Conservation (phyloP, 1,284 basidiomycete species). For the Puccinia triticina region DNA sequence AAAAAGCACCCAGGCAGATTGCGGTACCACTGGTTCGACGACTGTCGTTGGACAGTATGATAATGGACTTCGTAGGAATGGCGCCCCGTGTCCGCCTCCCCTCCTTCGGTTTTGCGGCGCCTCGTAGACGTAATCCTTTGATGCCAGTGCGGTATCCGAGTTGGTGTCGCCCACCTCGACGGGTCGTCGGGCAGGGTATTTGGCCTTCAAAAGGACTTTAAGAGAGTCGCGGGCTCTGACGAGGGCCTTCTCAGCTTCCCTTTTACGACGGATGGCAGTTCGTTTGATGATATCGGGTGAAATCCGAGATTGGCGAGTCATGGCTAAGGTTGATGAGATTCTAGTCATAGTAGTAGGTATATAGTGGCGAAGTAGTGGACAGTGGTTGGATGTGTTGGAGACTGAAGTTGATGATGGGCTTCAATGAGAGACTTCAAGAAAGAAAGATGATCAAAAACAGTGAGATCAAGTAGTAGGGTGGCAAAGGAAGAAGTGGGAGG, state of each 20-base stretch:
- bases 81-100: background rate
- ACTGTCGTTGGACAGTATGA: slow-evolving; percentile 1
- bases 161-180: slow-evolving; percentile 26
- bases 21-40: background rate
- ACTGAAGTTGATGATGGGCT: background rate
- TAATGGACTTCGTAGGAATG: slow-evolving; percentile 17
- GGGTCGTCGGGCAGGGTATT: slow-evolving; percentile 21
- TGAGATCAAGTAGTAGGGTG: background rate
- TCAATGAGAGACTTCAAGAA: background rate
- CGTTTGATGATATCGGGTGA: background rate
- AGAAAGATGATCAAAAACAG: background rate
- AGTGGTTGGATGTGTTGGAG: background rate
- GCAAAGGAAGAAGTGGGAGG: background rate
- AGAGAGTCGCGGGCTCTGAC: slow-evolving; percentile 23
- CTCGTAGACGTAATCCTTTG: slow-evolving; percentile 11
- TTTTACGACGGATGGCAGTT: slow-evolving; percentile 4
- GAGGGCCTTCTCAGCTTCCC: slow-evolving; percentile 24
- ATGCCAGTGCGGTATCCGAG: slow-evolving; percentile 10
- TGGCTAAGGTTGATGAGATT: background rate
- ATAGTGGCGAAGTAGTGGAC: background rate
- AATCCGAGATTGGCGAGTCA: background rate
- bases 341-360: background rate
- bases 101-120: background rate
- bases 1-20: slow-evolving; percentile 4
- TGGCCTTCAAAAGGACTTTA: background rate